Conservation (phyloP, 1,284 basidiomycete genomes). For the Coniophora puteana region DNA sequence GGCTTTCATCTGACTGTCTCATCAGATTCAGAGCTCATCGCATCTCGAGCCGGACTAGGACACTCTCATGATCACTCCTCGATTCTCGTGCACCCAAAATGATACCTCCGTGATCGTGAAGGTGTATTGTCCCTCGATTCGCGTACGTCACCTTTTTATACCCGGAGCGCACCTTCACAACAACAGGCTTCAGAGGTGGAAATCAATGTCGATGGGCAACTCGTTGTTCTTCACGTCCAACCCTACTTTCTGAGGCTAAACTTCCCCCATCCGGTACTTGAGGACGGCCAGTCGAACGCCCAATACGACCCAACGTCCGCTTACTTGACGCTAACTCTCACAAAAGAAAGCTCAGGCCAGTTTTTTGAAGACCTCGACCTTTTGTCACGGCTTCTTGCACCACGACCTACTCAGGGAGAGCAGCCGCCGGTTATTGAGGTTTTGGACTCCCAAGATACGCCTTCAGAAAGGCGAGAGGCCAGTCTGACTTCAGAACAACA, state of each 20-base stretch:
- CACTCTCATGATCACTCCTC: conserved; percentile 70
- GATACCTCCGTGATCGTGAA: conserved; percentile 52
- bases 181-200: conserved; percentile 76
- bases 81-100: conserved; percentile 73
- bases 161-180: conserved; percentile 13
- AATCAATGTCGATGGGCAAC: conserved; percentile 66
- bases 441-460: conserved; percentile 27
- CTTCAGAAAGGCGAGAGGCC: conserved; percentile 27
- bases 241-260: conserved; percentile 79
- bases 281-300: conserved; percentile 70
- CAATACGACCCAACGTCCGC: conserved; percentile 71
- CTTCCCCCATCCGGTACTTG: conserved; percentile 58
- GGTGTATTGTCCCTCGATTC: conserved; percentile 73
- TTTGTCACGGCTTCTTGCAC: conserved; percentile 69
- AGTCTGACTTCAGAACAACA: conserved; percentile 49
- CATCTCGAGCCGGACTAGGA: not conserved
- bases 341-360: conserved; percentile 62
- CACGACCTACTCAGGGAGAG: conserved; percentile 40
- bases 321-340: conserved; percentile 64
- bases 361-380: conserved; percentile 74
- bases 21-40: not conserved
- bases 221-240: conserved; percentile 72
- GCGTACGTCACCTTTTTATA: conserved; percentile 45
- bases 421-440: conserved; percentile 61
- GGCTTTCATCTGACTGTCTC: not conserved